Conservation (phyloP, 257 asterid genomes). For the Ilex asprella region DNA sequence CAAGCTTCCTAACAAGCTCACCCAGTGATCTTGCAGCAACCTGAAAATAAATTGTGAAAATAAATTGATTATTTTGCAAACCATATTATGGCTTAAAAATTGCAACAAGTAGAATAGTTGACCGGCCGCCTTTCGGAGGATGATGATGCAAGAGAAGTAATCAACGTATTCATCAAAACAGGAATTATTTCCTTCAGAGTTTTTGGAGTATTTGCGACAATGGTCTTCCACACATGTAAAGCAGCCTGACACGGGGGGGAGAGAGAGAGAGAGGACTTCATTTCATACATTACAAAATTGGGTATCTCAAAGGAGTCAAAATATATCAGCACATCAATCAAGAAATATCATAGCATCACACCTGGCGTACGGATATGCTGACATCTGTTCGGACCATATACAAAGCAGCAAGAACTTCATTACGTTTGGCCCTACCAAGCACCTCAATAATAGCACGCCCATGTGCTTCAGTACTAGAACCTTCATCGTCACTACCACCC, state of each 20-base stretch:
- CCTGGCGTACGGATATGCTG: conserved; percentile 97
- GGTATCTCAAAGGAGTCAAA: conserved; percentile 16
- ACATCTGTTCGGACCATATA: conserved; percentile 98
- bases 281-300: conserved; percentile 7
- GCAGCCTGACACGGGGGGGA: conserved; percentile 60
- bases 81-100: not conserved
- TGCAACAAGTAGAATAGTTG: conserved; percentile 6
- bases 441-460: conserved; percentile 99
- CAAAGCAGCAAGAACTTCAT: conserved; percentile 97
- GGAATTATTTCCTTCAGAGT: conserved; percentile 98
- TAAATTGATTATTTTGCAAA: not conserved
- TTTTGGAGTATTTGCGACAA: conserved; percentile 96
- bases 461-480: conserved; percentile 99
- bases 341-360: conserved; percentile 21
- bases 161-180: conserved; percentile 88
- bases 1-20: conserved; percentile 99
- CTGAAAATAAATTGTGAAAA: conserved; percentile 32
- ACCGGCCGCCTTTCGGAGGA: conserved; percentile 99
- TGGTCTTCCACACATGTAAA: conserved; percentile 98
- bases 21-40: conserved; percentile 97
- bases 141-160: conserved; percentile 84
- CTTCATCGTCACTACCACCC: conserved; percentile 99
- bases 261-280: not conserved
- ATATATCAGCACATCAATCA: conserved; percentile 11
- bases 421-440: conserved; percentile 93